Percentiles rank a stretch among this genome's conserved stretches.
Conservation (phyloP, 345 rosid species). For the Arabidopsis suecica region DNA sequence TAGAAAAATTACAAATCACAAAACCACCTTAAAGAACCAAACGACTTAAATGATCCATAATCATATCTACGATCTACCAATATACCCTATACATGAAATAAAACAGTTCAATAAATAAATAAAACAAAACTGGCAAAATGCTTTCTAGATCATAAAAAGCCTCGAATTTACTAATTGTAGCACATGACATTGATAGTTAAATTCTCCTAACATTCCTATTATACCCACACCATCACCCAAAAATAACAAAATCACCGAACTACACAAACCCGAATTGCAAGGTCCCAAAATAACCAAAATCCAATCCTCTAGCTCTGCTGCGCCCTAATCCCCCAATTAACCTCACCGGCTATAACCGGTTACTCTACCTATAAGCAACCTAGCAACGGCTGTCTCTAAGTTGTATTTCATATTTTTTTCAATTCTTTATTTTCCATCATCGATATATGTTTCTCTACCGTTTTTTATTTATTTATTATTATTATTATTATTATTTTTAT, state of each 20-base stretch:
- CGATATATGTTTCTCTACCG: background rate
- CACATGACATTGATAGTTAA: slow-evolving; percentile 24
- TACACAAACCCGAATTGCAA: slow-evolving; percentile 30
- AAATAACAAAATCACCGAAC: slow-evolving; percentile 33
- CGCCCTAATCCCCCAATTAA: slow-evolving; percentile 30
- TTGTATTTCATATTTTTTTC: background rate
- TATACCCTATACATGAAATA: no score
- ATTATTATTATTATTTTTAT: no score
- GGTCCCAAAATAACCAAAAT: slow-evolving; percentile 27
- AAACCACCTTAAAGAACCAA: slow-evolving; percentile 4
- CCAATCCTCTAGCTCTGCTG: slow-evolving; percentile 27
- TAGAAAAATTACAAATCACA: background rate
- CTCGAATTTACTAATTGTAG: slow-evolving; percentile 33
- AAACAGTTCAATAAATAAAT: background rate
- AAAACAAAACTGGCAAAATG: background rate
- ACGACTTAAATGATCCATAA: background rate
- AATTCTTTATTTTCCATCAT: background rate
- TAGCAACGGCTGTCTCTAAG: slow-evolving; percentile 50
- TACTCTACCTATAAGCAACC: slow-evolving; percentile 44
- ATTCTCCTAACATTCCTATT: background rate
- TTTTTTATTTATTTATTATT: background rate
- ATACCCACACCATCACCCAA: slow-evolving; percentile 13
- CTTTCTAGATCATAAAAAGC: slow-evolving; percentile 14
- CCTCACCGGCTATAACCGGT: slow-evolving; percentile 62
- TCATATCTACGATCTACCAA: no score